A percentile compares a stretch with the other conserved stretches of the same genome.
phyloP scores from a whole-genome alignment of 805 yeast genomes.

The Yarrowia porcina region DNA sequence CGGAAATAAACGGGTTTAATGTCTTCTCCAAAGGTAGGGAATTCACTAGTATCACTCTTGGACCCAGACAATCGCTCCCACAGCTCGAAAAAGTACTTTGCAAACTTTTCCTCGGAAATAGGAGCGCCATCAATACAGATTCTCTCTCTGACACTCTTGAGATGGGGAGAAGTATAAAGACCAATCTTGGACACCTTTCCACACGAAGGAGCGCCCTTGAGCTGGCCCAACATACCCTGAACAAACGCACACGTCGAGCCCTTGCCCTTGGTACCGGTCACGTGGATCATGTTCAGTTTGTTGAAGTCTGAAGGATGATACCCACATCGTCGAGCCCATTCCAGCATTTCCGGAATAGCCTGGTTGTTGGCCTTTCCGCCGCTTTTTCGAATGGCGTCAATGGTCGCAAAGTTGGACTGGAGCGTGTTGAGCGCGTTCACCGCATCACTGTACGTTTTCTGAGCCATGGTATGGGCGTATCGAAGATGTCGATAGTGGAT shows the following conservation, averaged over 20 bases:
- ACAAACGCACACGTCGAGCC: constrained; percentile 97
- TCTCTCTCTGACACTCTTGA: constrained; percentile 88
- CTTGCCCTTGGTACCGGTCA: constrained; percentile 98
- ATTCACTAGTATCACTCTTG: constrained; percentile 51
- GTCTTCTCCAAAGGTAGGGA: constrained; percentile 71
- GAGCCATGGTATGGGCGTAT: constrained; percentile 3
- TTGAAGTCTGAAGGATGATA: constrained; percentile 65
- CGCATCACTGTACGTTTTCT: constrained; percentile 57
- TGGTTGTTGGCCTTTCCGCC: constrained; percentile 61
- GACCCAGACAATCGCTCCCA: constrained; percentile 76
- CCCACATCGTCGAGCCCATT: constrained; percentile 71
- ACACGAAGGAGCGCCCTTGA: constrained; percentile 36
- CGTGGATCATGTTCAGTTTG: constrained; percentile 74
- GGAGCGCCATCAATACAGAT: constrained; percentile 85
- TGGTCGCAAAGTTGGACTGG: constrained; percentile 87
- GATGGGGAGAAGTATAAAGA: constrained; percentile 93
- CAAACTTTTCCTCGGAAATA: constrained; percentile 71
- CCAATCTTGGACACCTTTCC: constrained; percentile 62
- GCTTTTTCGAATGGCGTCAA: constrained; percentile 73
- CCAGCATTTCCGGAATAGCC: constrained; percentile 81
- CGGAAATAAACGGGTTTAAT: constrained; percentile 91
- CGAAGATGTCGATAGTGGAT: constrained; percentile 16
- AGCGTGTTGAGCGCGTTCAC: constrained; percentile 75
- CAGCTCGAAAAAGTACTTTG: constrained; percentile 88
- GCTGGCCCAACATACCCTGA: constrained; percentile 71